These are phyloP conservation scores for Coemansia pectinata DNA, from an alignment of 192 early-diverging fungal genomes.

Conservation along the genomic window DNA sequence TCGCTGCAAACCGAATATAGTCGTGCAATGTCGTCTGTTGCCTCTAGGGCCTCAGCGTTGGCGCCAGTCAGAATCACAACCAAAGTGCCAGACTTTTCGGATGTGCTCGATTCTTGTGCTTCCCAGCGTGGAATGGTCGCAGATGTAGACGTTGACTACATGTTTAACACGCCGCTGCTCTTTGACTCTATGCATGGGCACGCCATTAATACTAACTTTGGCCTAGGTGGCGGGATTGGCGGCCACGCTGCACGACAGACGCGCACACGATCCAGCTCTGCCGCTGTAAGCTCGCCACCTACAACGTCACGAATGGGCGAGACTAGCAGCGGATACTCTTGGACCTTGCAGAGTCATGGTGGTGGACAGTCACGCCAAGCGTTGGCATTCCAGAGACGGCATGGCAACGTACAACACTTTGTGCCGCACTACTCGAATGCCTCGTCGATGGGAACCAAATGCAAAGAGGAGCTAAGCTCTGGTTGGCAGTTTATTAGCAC, in stretches of 20 bases:
- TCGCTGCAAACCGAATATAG: background rate
- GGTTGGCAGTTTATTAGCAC: conserved; percentile 57
- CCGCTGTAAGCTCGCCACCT: conserved; percentile 21
- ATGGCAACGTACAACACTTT: conserved; percentile 44
- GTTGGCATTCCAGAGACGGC: conserved; percentile 4
- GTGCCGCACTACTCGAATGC: conserved; percentile 50
- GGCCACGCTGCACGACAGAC: background rate
- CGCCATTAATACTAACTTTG: conserved; percentile 18
- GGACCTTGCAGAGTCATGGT: background rate
- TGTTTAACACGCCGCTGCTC: conserved; percentile 37
- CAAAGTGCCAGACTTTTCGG: conserved; percentile 45
- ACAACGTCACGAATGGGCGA: conserved; percentile 19
- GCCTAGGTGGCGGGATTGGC: conserved; percentile 2
- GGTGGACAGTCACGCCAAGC: background rate
- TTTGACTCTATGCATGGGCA: conserved; percentile 22
- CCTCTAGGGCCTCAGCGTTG: conserved; percentile 7
- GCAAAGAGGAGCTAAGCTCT: conserved; percentile 26
- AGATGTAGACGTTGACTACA: conserved; percentile 29
- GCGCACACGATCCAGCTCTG: conserved; percentile 22
- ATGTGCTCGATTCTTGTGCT: conserved; percentile 19
- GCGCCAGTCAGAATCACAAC: conserved; percentile 50
- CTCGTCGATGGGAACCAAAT: background rate
- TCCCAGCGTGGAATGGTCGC: background rate
- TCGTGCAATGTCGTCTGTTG: conserved; percentile 11
- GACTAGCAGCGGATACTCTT: background rate